Evolutionary conservation across 2,329 filamentous ascomycete genomes (phyloP).

Genomic region (Verticillium dahliae): DNA sequence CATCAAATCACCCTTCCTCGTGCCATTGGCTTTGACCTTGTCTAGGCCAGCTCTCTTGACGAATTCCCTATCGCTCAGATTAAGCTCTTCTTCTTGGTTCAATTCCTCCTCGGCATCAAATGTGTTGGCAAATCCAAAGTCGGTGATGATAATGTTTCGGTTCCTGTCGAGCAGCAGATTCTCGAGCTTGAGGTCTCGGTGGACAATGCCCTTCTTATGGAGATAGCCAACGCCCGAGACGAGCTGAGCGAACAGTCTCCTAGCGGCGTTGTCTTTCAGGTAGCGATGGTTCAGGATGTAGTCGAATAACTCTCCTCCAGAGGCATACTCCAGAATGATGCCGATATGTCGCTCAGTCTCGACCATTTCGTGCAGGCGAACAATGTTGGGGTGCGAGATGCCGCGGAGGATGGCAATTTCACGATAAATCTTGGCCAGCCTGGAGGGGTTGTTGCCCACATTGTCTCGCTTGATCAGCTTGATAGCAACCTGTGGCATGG

Average conservation of each 20-base stretch:
- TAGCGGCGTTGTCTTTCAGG: constrained; percentile 85
- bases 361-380: constrained; percentile 95
- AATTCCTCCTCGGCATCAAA: constrained; percentile 88
- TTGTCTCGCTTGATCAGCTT: constrained; percentile 93
- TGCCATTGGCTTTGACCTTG: constrained; percentile 65
- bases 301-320: constrained; percentile 94
- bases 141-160: constrained; percentile 98
- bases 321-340: constrained; percentile 97
- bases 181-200: constrained; percentile 93
- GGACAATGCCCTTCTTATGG: constrained; percentile 97
- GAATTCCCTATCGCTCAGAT: constrained; percentile 79
- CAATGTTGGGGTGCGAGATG: constrained; percentile 93
- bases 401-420: constrained; percentile 88
- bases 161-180: constrained; percentile 93
- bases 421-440: constrained; percentile 93
- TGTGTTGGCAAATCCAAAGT: constrained; percentile 98
- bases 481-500: constrained; percentile 70
- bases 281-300: constrained; percentile 97
- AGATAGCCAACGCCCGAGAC: constrained; percentile 95
- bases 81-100: constrained; percentile 82
- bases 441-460: constrained; percentile 79
- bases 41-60: constrained; percentile 85
- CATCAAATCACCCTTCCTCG: constrained; percentile 89
- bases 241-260: constrained; percentile 88
- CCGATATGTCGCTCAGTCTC: constrained; percentile 96